Evolutionary conservation across 305 asterid species (phyloP).

Genomic region (Solanum hybrid): DNA sequence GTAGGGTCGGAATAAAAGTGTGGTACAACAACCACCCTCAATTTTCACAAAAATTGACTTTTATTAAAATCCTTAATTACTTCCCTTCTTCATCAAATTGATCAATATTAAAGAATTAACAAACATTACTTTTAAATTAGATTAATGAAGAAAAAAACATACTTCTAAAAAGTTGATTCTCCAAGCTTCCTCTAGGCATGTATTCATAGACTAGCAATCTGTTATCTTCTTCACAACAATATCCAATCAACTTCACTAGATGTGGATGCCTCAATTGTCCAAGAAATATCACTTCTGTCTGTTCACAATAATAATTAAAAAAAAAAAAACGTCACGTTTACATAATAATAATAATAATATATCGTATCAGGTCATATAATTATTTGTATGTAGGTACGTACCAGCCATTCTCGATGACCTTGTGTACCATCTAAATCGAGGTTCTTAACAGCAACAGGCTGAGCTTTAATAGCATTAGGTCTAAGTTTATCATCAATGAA

Average conservation of each 20-base stretch:
- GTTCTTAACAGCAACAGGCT: constrained; percentile 88
- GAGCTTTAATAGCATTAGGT: constrained; percentile 68
- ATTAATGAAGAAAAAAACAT: constrained; percentile 8
- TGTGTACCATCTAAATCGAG: constrained; percentile 82
- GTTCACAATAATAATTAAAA: not conserved
- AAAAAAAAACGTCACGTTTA: too few species aligned
- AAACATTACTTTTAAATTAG: not conserved
- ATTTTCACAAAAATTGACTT: not conserved
- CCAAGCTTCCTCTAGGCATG: constrained; percentile 95
- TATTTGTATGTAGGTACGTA: not conserved
- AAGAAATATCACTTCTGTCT: constrained; percentile 82
- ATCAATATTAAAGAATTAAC: not conserved
- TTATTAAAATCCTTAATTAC: not conserved
- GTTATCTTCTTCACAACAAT: constrained; percentile 87
- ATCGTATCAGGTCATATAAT: not conserved
- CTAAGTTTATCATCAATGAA: constrained; percentile 73
- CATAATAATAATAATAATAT: too few species aligned
- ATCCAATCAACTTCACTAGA: constrained; percentile 86
- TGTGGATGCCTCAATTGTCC: constrained; percentile 82
- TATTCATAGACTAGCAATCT: constrained; percentile 81
- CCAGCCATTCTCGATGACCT: constrained; percentile 97
- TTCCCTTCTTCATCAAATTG: too few species aligned
- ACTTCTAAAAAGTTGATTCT: constrained; percentile 88
- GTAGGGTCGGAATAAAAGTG: not conserved
- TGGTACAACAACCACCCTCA: constrained; percentile 5